These are phyloP conservation scores for Colletotrichum destructivum DNA, from an alignment of 2,329 filamentous ascomycete genomes.

Conservation along the genomic window DNA sequence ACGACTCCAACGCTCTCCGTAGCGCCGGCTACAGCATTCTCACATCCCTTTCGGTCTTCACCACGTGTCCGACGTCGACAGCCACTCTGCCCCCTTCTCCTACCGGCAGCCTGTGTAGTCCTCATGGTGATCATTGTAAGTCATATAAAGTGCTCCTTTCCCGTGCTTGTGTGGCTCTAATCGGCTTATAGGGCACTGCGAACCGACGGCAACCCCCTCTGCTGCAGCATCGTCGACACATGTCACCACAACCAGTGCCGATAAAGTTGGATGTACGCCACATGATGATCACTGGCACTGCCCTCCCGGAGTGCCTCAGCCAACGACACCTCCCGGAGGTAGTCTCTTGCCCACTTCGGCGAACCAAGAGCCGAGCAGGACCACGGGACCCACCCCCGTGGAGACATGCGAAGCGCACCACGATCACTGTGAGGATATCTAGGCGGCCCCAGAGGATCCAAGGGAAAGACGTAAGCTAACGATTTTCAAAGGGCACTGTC, in stretches of 20 bases:
- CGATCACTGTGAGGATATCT: neutral
- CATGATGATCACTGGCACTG: constrained; percentile 41
- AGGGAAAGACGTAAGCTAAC: neutral
- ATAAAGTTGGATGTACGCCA: constrained; percentile 3
- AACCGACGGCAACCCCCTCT: constrained; percentile 35
- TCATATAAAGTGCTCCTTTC: neutral
- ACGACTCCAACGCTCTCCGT: constrained; percentile 44
- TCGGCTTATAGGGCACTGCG: constrained; percentile 39
- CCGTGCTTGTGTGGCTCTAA: neutral
- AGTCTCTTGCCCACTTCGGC: neutral
- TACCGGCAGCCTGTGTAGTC: constrained; percentile 13
- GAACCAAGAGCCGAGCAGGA: neutral
- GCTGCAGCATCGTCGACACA: neutral
- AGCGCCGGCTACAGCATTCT: constrained; percentile 45
- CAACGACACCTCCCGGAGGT: constrained; percentile 4
- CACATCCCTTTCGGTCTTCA: constrained; percentile 31
- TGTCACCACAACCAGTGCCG: neutral
- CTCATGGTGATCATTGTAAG: constrained; percentile 26
- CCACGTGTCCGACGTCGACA: constrained; percentile 28
- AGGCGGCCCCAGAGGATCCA: too few species aligned
- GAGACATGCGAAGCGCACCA: constrained; percentile 4
- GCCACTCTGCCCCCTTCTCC: constrained; percentile 14
- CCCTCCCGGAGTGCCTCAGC: constrained; percentile 2
- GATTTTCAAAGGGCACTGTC: neutral
- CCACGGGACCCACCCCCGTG: neutral